Conservation (phyloP, 495 filamentous ascomycete species). For the Aspergillus hancockii region DNA sequence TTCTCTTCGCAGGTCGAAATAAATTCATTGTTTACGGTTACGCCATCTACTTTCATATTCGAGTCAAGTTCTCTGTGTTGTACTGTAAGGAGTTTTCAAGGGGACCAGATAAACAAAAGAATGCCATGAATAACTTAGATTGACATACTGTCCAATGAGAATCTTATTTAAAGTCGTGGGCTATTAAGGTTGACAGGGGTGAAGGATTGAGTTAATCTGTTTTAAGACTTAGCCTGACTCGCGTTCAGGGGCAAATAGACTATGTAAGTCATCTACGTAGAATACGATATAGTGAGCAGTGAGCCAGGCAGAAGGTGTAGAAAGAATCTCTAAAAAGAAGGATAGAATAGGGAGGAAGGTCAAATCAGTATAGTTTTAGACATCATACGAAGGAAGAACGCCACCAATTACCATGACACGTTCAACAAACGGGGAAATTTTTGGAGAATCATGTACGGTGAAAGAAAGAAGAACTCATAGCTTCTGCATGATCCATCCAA, state of each 20-base stretch:
- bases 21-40: background rate
- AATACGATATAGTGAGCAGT: too few species aligned
- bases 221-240: too few species aligned
- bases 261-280: background rate
- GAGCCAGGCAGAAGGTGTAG: too few species aligned
- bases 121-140: background rate
- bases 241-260: background rate
- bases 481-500: constrained; percentile 17
- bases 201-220: too few species aligned
- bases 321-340: background rate
- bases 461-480: constrained; percentile 8
- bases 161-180: too few species aligned
- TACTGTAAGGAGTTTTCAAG: background rate
- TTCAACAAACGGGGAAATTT: background rate
- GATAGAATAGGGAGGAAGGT: background rate
- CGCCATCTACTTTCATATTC: background rate
- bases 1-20: constrained; percentile 5
- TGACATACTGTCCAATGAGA: background rate
- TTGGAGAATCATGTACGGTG: background rate
- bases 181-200: too few species aligned
- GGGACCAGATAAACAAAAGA: background rate
- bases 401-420: background rate
- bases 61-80: background rate
- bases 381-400: background rate
- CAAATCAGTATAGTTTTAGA: background rate